Evolutionary conservation across 2,329 filamentous ascomycete genomes (phyloP).

Genomic region (Thyridium curvatum): DNA sequence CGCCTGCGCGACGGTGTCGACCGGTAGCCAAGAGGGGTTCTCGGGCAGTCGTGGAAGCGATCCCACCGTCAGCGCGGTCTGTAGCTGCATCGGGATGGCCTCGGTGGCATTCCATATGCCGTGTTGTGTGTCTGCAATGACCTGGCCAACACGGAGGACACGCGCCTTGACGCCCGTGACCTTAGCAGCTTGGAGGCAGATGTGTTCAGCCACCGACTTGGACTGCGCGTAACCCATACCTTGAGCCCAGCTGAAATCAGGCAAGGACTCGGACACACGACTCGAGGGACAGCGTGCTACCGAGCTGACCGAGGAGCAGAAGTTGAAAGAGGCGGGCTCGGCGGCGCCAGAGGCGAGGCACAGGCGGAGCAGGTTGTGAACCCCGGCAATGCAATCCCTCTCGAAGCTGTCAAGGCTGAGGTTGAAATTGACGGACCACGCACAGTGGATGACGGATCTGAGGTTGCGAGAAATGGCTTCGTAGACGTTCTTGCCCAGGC

Average conservation of each 20-base stretch:
- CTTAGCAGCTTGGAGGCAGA: constrained; percentile 2
- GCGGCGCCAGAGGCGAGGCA: constrained; percentile 1
- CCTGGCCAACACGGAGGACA: constrained; percentile 42
- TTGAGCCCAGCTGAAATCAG: constrained; percentile 5
- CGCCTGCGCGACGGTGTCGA: constrained; percentile 34
- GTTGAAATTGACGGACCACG: constrained; percentile 17
- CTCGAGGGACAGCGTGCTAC: background rate
- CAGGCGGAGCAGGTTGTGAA: constrained; percentile 10
- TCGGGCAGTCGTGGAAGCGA: constrained; percentile 39
- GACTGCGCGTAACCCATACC: constrained; percentile 11
- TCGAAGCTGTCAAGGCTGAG: constrained; percentile 11
- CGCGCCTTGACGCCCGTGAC: constrained; percentile 11
- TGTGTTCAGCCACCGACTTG: constrained; percentile 7
- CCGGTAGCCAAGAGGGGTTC: constrained; percentile 36
- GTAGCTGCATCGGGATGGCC: constrained; percentile 46
- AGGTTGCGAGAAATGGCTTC: constrained; percentile 1
- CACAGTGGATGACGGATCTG: constrained; percentile 21
- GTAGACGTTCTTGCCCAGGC: constrained; percentile 15
- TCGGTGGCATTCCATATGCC: constrained; percentile 46
- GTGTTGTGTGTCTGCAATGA: constrained; percentile 37
- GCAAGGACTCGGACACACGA: background rate
- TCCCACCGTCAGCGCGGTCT: constrained; percentile 33
- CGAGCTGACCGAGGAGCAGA: constrained; percentile 13
- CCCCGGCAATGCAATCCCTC: constrained; percentile 9
- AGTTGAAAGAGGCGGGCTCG: constrained; percentile 6